Base-by-base conservation (phyloP, 805 yeast species). In the Cyberlindnera xylosilytica region DNA sequence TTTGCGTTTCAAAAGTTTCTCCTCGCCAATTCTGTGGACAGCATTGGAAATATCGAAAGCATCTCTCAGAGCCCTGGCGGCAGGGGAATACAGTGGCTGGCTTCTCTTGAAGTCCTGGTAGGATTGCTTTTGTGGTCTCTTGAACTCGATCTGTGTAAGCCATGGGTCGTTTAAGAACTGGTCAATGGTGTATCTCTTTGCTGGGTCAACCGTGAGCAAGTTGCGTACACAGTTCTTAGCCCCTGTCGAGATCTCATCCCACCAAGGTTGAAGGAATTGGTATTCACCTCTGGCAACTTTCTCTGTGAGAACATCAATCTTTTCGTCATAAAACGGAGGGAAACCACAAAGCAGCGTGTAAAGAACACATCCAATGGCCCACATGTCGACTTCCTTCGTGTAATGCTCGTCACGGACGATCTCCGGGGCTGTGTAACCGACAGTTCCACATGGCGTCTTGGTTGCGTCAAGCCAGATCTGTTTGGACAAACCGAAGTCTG, bases 371-470 rank as follows among this genome's bases (percentile, higher is more conserved):
- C 99, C 99, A 41, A 93, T 70, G 5, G 97, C 97, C 99, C 99
- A 93, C 93, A 93, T 87, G 62, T 93, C 99, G 28, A 93, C 99
- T 50, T 89, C 84, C 68, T 87, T 88, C 2, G 96, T 86, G 60
- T 93, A 93, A 36, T 81, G 74, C 67, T 90, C 95, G 63, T 93
- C 98, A 51, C 84, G 81, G 31, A 93, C 98, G 53, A 93, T 91
- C 64, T 93, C 99, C 0, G 99, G 99, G 0, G 99, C 99, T 2
- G 98, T 91, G 59, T 93, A 93, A 3, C 98, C 98, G 15, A 93
- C 97, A 1, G 99, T 93, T 39, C 99, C 99, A 66, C 99, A 93
- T 0, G 99, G 99, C 1, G 99, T 93, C 73, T 88, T 87, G 18
- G 97, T 87, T 54, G 86, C 86, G 37, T 82, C 54, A 29, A 47